phyloP scores from a whole-genome alignment of 208 protist genomes.

The Novymonas esmeraldas region DNA sequence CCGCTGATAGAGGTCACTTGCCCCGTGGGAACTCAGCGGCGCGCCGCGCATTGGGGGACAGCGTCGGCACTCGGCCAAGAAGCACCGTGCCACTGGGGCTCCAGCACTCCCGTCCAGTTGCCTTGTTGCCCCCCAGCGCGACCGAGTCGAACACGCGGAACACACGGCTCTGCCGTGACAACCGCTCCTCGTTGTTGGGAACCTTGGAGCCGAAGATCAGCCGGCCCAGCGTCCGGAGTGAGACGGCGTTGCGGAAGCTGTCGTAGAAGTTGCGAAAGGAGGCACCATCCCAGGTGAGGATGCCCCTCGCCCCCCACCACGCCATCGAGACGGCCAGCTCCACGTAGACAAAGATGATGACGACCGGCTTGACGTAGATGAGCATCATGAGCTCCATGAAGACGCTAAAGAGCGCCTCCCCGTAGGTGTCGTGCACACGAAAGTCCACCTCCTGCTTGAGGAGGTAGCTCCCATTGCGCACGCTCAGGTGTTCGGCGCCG shows the following conservation, averaged over 20 bases:
- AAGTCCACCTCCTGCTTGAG: slow-evolving; percentile 52
- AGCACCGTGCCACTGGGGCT: slow-evolving; percentile 19
- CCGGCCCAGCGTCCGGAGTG: slow-evolving; percentile 49
- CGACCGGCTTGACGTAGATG: slow-evolving; percentile 53
- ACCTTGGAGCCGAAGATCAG: slow-evolving; percentile 57
- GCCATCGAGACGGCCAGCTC: slow-evolving; percentile 54
- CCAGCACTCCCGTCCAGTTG: slow-evolving; percentile 34
- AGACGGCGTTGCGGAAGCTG: slow-evolving; percentile 54
- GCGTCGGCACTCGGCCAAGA: slow-evolving; percentile 17
- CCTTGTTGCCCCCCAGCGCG: slow-evolving; percentile 36
- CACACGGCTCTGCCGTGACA: slow-evolving; percentile 47
- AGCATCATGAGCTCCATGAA: slow-evolving; percentile 52
- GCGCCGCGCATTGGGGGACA: slow-evolving; percentile 30
- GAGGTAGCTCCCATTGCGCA: slow-evolving; percentile 29
- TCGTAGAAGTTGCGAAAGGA: slow-evolving; percentile 44
- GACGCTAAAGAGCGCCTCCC: slow-evolving; percentile 38
- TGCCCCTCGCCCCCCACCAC: slow-evolving; percentile 24
- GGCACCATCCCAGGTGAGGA: slow-evolving; percentile 22
- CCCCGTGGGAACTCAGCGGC: background rate
- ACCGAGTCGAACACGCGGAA: slow-evolving; percentile 69
- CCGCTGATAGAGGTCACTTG: too few relatives aligned
- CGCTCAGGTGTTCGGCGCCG: slow-evolving; percentile 30
- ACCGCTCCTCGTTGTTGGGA: slow-evolving; percentile 45
- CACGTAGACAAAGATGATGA: slow-evolving; percentile 59
- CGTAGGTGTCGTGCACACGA: slow-evolving; percentile 31